Base-by-base conservation (phyloP, 2,329 filamentous ascomycete genomes). In the Aspergillus eucalypticola region DNA sequence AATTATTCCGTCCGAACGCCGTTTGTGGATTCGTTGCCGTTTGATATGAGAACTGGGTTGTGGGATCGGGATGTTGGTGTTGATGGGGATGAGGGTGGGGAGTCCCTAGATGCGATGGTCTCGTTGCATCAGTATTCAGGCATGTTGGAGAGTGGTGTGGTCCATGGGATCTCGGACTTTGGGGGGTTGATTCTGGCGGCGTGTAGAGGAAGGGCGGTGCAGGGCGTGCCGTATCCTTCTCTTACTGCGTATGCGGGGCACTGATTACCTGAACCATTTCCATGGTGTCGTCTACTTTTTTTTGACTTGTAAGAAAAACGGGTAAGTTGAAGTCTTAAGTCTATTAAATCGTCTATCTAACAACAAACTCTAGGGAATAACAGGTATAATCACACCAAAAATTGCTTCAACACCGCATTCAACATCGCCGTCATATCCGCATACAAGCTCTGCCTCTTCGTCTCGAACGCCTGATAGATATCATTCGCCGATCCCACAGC, bases 391-490 rank as follows among this genome's bases (percentile, higher is more conserved):
- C 21, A 21, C 21, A 60, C 56, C 61, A 70, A 25, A 38, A 69
- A 69, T 42, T 68, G 60, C 56, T 67, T 68, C 32, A 68, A 25
- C 57, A 68, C 19, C 1, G 60, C 64, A 11, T 56, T 56, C 56
- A 70, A 58, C 67, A 65, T 48, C 60, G 66, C 55, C 15, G 65
- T 70, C 67, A 71, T 66, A 29, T 66, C 59, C 11, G 71, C 54
- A 60, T 79, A 77, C 5, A 69, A 60, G 65, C 79, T 75, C 72
- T 84, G 82, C 41, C 82, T 73, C 62, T 79, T 76, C 19, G 74
- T 64, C 69, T 85, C 83, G 64, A 83, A 83, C 1, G 71, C 71
- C 39, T 82, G 71, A 55, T 80, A 82, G 0, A 72, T 66, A 10
- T 69, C 68, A 60, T 74, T 74, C 2, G 78, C 75, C 54, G 75